Evolutionary conservation across 169 alveolate genomes (phyloP).

Genomic region (Prorocentrum cordatum): DNA sequence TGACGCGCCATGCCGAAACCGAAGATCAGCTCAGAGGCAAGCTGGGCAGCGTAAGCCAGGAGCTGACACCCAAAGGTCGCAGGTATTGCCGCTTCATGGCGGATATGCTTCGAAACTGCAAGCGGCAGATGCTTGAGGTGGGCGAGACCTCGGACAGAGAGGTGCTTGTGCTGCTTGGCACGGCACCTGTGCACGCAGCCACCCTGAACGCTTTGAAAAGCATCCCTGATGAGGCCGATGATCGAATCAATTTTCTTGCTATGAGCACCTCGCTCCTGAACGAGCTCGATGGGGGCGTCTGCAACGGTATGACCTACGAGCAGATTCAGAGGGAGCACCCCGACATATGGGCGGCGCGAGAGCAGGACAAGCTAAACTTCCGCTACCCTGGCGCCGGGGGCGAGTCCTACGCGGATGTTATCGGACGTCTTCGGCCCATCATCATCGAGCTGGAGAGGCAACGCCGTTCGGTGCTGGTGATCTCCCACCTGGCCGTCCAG

Average conservation of each 20-base stretch:
- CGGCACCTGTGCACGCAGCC: conserved; percentile 62
- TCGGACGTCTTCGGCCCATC: conserved; percentile 61
- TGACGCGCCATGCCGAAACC: conserved; percentile 59
- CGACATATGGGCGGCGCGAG: conserved; percentile 52
- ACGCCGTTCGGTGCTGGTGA: conserved; percentile 20
- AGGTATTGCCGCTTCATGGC: conserved; percentile 33
- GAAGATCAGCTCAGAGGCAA: conserved; percentile 44
- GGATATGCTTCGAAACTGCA: neutral
- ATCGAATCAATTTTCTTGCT: neutral
- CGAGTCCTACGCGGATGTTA: conserved; percentile 50
- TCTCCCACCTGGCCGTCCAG: conserved; percentile 62
- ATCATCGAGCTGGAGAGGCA: conserved; percentile 60
- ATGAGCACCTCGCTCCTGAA: conserved; percentile 59
- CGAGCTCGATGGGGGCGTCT: conserved; percentile 64
- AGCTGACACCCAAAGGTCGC: conserved; percentile 25
- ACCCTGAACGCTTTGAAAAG: too few relatives aligned
- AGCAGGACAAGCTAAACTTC: conserved; percentile 64
- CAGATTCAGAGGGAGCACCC: conserved; percentile 37
- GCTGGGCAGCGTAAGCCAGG: conserved; percentile 26
- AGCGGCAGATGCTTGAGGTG: neutral
- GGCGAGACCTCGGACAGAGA: too few relatives aligned
- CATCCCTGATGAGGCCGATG: too few relatives aligned
- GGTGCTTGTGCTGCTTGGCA: conserved; percentile 50
- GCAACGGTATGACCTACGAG: conserved; percentile 56
- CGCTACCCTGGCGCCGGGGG: conserved; percentile 61